phyloP scores from a whole-genome alignment of 2,329 filamentous ascomycete species.

The Aspergillus brasiliensis region DNA sequence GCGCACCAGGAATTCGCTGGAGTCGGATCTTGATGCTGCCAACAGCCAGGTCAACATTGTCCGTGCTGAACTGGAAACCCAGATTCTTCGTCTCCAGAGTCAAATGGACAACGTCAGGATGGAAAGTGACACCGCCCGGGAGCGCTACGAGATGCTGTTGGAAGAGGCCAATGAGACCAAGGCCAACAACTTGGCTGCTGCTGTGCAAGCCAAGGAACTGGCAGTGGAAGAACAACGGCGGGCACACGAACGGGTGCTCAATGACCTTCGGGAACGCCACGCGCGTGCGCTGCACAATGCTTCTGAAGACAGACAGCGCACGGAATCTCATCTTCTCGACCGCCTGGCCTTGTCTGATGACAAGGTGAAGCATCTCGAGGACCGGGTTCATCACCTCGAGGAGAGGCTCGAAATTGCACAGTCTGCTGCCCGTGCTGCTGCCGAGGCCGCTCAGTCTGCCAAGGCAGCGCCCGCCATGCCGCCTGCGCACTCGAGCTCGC shows the following conservation, averaged over 20 bases:
- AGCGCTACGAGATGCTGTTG: conserved; percentile 78
- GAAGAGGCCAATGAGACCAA: conserved; percentile 76
- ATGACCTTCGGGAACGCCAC: conserved; percentile 75
- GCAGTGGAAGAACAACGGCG: conserved; percentile 61
- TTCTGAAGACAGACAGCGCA: conserved; percentile 77
- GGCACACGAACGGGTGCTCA: conserved; percentile 70
- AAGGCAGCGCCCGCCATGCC: conserved; percentile 45
- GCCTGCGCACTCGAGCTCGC: conserved; percentile 48
- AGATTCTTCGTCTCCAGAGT: conserved; percentile 69
- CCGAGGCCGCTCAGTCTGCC: conserved; percentile 68
- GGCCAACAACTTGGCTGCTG: conserved; percentile 59
- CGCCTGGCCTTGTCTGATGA: conserved; percentile 79
- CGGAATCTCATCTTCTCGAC: conserved; percentile 78
- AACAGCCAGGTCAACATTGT: conserved; percentile 84
- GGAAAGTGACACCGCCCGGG: conserved; percentile 78
- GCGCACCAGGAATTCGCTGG: conserved; percentile 74
- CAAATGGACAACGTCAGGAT: conserved; percentile 77
- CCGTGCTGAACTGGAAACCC: conserved; percentile 77
- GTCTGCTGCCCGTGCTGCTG: conserved; percentile 81
- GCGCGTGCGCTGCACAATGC: conserved; percentile 72
- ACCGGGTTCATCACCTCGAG: conserved; percentile 80
- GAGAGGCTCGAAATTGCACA: conserved; percentile 90
- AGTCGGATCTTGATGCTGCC: conserved; percentile 78
- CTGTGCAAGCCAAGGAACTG: conserved; percentile 54
- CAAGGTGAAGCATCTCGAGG: conserved; percentile 82